Conservation (phyloP, 495 filamentous ascomycete species). For the Staphylotrichum longicolle region DNA sequence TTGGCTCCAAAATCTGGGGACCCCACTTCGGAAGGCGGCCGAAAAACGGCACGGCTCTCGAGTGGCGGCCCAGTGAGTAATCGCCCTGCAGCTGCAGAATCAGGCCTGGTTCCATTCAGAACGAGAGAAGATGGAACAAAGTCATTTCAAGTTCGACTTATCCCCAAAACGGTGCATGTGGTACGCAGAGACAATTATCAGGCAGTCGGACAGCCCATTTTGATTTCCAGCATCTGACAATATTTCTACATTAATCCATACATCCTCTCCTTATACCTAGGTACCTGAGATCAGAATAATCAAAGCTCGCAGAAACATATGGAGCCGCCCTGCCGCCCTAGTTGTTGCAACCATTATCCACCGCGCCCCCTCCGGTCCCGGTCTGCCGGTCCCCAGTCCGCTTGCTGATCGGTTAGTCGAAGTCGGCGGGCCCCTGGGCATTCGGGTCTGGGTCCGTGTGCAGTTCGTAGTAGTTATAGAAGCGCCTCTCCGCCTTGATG, state of each 20-base stretch:
- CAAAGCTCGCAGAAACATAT: background rate
- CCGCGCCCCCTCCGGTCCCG: background rate
- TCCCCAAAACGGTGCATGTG: too few relatives aligned
- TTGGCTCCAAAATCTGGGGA: background rate
- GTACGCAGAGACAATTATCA: background rate
- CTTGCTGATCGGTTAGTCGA: conserved; percentile 32
- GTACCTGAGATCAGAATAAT: background rate
- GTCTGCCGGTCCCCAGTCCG: too few relatives aligned
- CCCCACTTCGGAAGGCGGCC: background rate
- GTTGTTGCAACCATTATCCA: background rate
- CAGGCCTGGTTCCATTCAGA: too few relatives aligned
- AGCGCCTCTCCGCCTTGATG: conserved; percentile 60
- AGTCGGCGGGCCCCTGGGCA: conserved; percentile 42
- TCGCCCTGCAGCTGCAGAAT: conserved; percentile 1
- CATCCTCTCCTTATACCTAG: conserved; percentile 1
- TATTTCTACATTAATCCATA: conserved; percentile 14
- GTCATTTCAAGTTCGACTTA: too few relatives aligned
- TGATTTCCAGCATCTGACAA: background rate
- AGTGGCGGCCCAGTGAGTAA: background rate
- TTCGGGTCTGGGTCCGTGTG: conserved; percentile 50
- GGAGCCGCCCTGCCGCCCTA: background rate
- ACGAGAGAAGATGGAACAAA: too few relatives aligned
- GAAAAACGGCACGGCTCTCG: background rate
- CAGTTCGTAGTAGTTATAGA: conserved; percentile 64
- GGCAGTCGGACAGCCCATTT: too few relatives aligned